A percentile compares a stretch with the other conserved stretches of the same genome.
Evolutionary conservation across 768 basidiomycete species (phyloP).

Genomic region (Tylopilus plumbeoviolaceoides): DNA sequence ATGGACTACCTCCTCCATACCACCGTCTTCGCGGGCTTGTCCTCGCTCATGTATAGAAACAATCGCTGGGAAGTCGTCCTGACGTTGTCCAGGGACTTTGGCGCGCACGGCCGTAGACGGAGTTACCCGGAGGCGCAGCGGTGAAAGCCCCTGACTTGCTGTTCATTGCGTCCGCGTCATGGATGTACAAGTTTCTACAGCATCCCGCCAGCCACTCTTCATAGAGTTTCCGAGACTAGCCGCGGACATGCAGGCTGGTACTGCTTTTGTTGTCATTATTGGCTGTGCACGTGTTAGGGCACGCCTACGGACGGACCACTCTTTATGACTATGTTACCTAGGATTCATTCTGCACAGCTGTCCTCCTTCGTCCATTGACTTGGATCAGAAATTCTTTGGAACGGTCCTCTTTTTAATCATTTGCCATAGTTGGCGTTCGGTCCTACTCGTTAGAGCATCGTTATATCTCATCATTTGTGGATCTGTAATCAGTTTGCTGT

Average conservation of each 20-base stretch:
- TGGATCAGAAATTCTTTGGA: constrained; percentile 11
- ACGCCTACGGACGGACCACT: background rate
- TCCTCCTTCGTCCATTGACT: background rate
- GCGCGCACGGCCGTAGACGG: background rate
- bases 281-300: background rate
- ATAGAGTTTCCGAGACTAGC: background rate
- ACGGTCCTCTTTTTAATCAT: background rate
- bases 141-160: background rate
- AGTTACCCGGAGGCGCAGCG: background rate
- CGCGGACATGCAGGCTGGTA: constrained; percentile 7
- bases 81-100: constrained; percentile 39
- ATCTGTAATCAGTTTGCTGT: constrained; percentile 5
- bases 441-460: background rate
- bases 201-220: constrained; percentile 1
- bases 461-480: background rate
- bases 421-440: background rate
- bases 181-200: constrained; percentile 7
- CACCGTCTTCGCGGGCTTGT: constrained; percentile 50
- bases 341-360: background rate
- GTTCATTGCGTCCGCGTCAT: background rate
- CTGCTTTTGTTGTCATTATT: constrained; percentile 3
- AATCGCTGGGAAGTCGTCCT: constrained; percentile 40
- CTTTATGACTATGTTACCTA: constrained; percentile 9
- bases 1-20: constrained; percentile 48
- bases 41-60: constrained; percentile 34